phyloP scores from a whole-genome alignment of 2,329 filamentous ascomycete genomes.

The Trichoderma oligosporum region DNA sequence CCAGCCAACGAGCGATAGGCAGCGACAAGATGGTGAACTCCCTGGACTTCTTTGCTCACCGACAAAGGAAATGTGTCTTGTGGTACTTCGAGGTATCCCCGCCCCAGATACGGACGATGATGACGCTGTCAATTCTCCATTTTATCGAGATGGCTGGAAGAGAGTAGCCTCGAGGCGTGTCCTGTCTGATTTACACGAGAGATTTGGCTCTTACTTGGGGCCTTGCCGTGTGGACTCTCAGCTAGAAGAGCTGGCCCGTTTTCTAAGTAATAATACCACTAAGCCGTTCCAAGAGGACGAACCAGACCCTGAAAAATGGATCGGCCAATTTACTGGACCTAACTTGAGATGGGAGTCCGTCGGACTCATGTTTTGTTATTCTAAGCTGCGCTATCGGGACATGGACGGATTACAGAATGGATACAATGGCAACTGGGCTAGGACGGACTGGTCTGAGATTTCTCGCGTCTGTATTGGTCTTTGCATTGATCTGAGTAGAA shows the following conservation, averaged over 20 bases:
- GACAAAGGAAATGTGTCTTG: conserved; percentile 37
- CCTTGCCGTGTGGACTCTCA: conserved; percentile 25
- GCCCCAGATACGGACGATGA: conserved; percentile 24
- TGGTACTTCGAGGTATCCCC: conserved; percentile 38
- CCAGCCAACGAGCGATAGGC: not conserved
- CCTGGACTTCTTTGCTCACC: conserved; percentile 25
- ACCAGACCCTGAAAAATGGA: conserved; percentile 35
- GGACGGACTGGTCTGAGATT: conserved; percentile 12
- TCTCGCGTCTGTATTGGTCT: conserved; percentile 18
- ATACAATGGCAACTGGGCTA: not conserved
- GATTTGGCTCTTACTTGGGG: conserved; percentile 31
- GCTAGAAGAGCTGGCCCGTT: conserved; percentile 36
- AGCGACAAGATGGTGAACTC: not conserved
- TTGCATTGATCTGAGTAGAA: conserved; percentile 21
- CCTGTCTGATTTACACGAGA: conserved; percentile 31
- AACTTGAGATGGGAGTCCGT: conserved; percentile 44
- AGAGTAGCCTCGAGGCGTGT: conserved; percentile 29
- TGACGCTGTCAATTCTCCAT: conserved; percentile 18
- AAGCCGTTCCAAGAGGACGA: conserved; percentile 36
- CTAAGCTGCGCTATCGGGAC: not conserved
- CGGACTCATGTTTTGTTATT: conserved; percentile 33
- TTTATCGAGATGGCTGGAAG: conserved; percentile 33
- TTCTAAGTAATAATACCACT: conserved; percentile 38
- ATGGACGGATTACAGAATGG: not conserved
- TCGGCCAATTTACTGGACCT: conserved; percentile 36